Evolutionary conservation across 768 basidiomycete genomes (phyloP).

Genomic region (Podaxis rugospora): DNA sequence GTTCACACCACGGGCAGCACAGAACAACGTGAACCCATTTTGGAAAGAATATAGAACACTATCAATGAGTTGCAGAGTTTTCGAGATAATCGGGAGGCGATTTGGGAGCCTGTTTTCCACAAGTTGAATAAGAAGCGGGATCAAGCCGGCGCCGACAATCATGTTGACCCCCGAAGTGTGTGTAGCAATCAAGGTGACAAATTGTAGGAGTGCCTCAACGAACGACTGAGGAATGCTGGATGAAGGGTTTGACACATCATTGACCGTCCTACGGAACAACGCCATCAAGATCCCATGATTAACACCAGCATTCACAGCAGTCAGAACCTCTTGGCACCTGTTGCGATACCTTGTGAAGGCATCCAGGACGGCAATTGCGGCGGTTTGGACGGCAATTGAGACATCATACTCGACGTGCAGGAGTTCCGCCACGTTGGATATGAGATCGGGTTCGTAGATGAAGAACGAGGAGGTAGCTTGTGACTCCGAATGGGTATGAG

Average conservation of each 20-base stretch:
- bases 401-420: slow-evolving; percentile 76
- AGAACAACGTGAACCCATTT: slow-evolving; percentile 85
- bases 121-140: slow-evolving; percentile 85
- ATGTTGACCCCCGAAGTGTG: slow-evolving; percentile 85
- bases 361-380: slow-evolving; percentile 87
- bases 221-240: slow-evolving; percentile 69
- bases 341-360: slow-evolving; percentile 81
- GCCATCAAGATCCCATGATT: slow-evolving; percentile 95
- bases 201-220: slow-evolving; percentile 79
- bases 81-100: slow-evolving; percentile 75
- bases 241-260: slow-evolving; percentile 62
- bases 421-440: slow-evolving; percentile 84
- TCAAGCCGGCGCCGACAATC: slow-evolving; percentile 91
- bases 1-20: slow-evolving; percentile 78
- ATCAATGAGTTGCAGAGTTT: slow-evolving; percentile 89
- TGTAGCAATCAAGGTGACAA: slow-evolving; percentile 84
- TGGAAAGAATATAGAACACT: slow-evolving; percentile 87
- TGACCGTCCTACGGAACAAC: slow-evolving; percentile 75
- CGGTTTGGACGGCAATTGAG: slow-evolving; percentile 70
- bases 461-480: slow-evolving; percentile 80
- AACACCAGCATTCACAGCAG: slow-evolving; percentile 90
- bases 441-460: slow-evolving; percentile 92
- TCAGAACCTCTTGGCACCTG: slow-evolving; percentile 82
- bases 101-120: slow-evolving; percentile 72
- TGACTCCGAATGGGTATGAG: slow-evolving; percentile 78